phyloP scores from a whole-genome alignment of 2,329 filamentous ascomycete species.

The Zymoseptoria tritici region DNA sequence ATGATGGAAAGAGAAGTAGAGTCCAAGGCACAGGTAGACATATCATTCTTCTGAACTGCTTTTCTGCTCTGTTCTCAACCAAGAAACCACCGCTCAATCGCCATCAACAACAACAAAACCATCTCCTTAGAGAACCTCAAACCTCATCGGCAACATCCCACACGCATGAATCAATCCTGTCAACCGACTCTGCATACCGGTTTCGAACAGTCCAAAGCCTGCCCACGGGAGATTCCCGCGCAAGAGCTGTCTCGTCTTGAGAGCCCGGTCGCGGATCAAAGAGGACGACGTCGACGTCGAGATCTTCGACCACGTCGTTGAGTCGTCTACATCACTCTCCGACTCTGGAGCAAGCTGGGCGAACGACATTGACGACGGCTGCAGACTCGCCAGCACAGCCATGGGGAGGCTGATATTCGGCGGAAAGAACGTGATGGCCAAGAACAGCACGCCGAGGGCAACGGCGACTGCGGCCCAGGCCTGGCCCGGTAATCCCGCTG shows the following conservation, averaged over 20 bases:
- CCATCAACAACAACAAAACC: not conserved
- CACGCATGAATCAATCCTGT: constrained; percentile 8
- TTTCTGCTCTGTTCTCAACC: not conserved
- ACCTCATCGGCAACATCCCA: not conserved
- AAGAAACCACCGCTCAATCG: not conserved
- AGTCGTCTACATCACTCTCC: not conserved
- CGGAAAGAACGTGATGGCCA: not conserved
- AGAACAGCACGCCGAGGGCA: not conserved
- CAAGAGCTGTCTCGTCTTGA: not conserved
- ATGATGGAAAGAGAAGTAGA: not conserved
- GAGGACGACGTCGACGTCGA: not conserved
- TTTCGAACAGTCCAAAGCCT: not conserved
- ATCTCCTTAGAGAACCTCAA: not conserved
- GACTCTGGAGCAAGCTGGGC: not conserved
- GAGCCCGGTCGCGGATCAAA: not conserved
- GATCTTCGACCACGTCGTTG: not conserved
- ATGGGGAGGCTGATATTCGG: not conserved
- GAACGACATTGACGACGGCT: not conserved
- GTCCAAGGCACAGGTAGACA: not conserved
- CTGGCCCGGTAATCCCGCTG: not conserved
- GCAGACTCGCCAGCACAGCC: not conserved
- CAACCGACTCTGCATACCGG: not conserved
- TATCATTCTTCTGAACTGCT: not conserved
- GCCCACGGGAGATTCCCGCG: not conserved
- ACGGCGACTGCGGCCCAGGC: not conserved